Evolutionary conservation across 2,329 filamentous ascomycete species (phyloP).

Genomic region (Ophiostoma angusticollis): DNA sequence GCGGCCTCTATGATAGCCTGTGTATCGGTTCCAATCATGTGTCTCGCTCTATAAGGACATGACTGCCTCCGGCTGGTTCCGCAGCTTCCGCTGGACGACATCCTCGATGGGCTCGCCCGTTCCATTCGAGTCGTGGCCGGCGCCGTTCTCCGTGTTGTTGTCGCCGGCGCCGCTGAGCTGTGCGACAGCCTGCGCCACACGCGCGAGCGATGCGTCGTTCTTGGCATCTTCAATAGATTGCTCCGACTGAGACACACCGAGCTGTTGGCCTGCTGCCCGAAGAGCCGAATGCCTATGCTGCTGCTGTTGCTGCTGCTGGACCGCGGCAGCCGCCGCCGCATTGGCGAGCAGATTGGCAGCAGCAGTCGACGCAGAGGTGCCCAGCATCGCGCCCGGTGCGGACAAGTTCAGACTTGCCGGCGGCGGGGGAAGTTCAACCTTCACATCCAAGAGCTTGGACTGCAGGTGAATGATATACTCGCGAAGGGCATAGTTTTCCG

Average conservation of each 20-base stretch:
- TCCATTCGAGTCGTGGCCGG: not conserved
- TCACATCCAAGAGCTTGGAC: constrained; percentile 67
- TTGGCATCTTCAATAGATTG: too few species aligned
- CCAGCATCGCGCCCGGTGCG: not conserved
- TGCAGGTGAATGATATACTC: constrained; percentile 91
- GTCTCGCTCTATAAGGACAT: not conserved
- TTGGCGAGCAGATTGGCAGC: constrained; percentile 9
- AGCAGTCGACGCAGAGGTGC: constrained; percentile 1
- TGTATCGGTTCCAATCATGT: too few species aligned
- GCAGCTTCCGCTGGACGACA: not conserved
- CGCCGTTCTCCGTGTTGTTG: constrained; percentile 4
- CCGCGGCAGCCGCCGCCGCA: constrained; percentile 3
- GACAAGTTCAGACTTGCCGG: constrained; percentile 66
- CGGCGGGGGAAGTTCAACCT: constrained; percentile 72
- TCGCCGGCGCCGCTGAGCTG: constrained; percentile 11
- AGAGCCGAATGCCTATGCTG: too few species aligned
- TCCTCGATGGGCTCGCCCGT: constrained; percentile 8
- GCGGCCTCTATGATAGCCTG: not conserved
- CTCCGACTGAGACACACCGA: too few species aligned
- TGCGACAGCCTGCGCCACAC: constrained; percentile 35
- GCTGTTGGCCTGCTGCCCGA: too few species aligned
- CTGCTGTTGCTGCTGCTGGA: constrained; percentile 7
- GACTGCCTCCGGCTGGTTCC: not conserved
- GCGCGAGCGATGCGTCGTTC: constrained; percentile 26
- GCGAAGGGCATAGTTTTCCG: constrained; percentile 79